phyloP scores from a whole-genome alignment of 169 alveolate species.

The Blepharisma undulans region DNA sequence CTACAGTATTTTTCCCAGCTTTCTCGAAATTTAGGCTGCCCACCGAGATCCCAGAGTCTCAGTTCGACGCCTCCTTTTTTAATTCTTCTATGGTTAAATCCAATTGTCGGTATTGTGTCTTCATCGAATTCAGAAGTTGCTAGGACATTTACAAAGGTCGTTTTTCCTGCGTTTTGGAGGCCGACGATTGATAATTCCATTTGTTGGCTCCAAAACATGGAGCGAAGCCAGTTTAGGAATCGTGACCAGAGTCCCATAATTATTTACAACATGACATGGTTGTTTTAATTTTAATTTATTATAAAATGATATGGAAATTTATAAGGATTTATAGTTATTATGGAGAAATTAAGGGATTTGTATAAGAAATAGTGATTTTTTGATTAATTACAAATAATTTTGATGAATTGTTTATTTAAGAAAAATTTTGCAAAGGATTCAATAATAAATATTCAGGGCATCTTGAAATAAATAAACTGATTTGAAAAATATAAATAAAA shows the following conservation, averaged over 20 bases:
- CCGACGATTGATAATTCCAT: conserved; percentile 75
- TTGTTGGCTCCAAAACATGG: conserved; percentile 62
- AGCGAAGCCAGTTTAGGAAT: conserved; percentile 54
- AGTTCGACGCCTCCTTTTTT: conserved; percentile 67
- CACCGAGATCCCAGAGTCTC: conserved; percentile 82
- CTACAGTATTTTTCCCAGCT: conserved; percentile 83
- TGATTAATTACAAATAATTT: too few species aligned
- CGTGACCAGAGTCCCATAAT: conserved; percentile 12
- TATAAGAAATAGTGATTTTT: too few species aligned
- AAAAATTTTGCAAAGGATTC: too few species aligned
- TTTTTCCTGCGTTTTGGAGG: conserved; percentile 75
- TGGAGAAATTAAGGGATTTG: not conserved
- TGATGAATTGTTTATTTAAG: too few species aligned
- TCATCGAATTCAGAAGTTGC: conserved; percentile 81
- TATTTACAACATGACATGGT: not conserved
- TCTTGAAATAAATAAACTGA: not conserved
- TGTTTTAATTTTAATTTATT: not conserved
- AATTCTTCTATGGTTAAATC: conserved; percentile 62
- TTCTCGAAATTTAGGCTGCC: conserved; percentile 74
- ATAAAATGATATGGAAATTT: not conserved
- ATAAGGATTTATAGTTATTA: not conserved
- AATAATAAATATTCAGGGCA: not conserved
- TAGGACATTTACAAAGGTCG: conserved; percentile 69
- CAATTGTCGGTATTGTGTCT: conserved; percentile 79
- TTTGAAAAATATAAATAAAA: not conserved